These are phyloP conservation scores for Sonneratia caseolaris DNA, from an alignment of 345 rosid genomes.

Conservation along the genomic window DNA sequence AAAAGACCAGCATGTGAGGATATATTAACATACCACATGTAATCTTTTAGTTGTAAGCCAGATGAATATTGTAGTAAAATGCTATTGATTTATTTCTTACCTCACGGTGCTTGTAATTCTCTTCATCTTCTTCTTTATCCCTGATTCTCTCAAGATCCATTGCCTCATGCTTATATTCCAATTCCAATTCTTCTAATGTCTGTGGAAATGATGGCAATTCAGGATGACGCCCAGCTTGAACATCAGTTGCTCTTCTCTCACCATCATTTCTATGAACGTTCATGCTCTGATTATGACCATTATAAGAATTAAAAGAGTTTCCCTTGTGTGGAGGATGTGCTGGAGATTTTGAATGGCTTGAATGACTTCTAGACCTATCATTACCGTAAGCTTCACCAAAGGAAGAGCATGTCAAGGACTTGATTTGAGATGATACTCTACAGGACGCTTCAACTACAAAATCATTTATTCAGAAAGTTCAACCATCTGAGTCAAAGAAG, in stretches of 20 bases:
- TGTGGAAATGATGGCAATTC: slow-evolving; percentile 56
- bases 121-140: slow-evolving; percentile 90
- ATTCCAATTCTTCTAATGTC: slow-evolving; percentile 70
- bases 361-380: slow-evolving; percentile 80
- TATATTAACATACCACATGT: background rate
- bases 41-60: background rate
- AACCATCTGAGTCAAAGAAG: slow-evolving; percentile 39
- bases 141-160: slow-evolving; percentile 65
- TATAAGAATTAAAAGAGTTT: slow-evolving; percentile 61
- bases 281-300: slow-evolving; percentile 49
- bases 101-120: slow-evolving; percentile 90
- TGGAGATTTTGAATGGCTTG: slow-evolving; percentile 89
- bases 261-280: slow-evolving; percentile 59
- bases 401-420: slow-evolving; percentile 73
- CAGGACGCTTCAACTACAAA: slow-evolving; percentile 40
- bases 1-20: background rate
- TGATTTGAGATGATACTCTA: slow-evolving; percentile 45
- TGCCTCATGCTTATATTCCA: slow-evolving; percentile 70
- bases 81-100: slow-evolving; percentile 37
- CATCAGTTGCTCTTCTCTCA: slow-evolving; percentile 56
- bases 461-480: slow-evolving; percentile 36
- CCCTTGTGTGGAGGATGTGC: slow-evolving; percentile 52
- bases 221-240: slow-evolving; percentile 55
- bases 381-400: slow-evolving; percentile 99
- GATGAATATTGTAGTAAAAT: background rate